Conservation (phyloP, 2,329 filamentous ascomycete species). For the Diaporthe aspalathi region DNA sequence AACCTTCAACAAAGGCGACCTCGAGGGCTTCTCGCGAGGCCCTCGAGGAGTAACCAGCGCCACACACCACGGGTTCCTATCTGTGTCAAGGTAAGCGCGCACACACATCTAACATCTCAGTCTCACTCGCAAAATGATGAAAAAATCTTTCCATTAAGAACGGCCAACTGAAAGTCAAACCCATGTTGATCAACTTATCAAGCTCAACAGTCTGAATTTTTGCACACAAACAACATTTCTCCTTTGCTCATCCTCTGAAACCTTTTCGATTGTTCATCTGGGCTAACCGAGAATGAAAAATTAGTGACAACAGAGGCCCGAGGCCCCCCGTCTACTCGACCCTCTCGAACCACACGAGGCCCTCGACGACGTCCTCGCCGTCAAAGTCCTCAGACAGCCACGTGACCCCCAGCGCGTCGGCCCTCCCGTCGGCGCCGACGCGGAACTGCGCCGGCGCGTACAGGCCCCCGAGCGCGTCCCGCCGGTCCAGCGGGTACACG, state of each 20-base stretch:
- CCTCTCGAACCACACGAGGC: slow-evolving; percentile 47
- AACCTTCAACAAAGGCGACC: not conserved
- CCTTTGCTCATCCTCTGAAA: not conserved
- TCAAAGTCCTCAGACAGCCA: slow-evolving; percentile 41
- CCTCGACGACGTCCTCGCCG: slow-evolving; percentile 46
- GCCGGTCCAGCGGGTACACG: slow-evolving; percentile 44
- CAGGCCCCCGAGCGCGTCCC: slow-evolving; percentile 43
- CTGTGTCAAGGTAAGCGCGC: slow-evolving; percentile 28
- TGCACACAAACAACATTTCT: not conserved
- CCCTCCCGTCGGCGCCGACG: slow-evolving; percentile 46
- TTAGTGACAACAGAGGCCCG: slow-evolving; percentile 36
- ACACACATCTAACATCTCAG: not conserved
- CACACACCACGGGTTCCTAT: not conserved
- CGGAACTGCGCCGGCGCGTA: slow-evolving; percentile 49
- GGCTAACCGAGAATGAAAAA: slow-evolving; percentile 27
- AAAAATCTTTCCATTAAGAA: slow-evolving; percentile 41
- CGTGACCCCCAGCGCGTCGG: slow-evolving; percentile 47
- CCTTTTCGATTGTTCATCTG: not conserved
- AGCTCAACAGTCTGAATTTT: slow-evolving; percentile 72
- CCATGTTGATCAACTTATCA: slow-evolving; percentile 55
- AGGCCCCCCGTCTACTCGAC: slow-evolving; percentile 31
- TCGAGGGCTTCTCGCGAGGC: not conserved
- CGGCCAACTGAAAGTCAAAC: slow-evolving; percentile 44
- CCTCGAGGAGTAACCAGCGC: not conserved
- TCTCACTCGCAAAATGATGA: slow-evolving; percentile 41